Base-by-base conservation (phyloP, 2,329 filamentous ascomycete genomes). In the Hymenoscyphus infarciens region DNA sequence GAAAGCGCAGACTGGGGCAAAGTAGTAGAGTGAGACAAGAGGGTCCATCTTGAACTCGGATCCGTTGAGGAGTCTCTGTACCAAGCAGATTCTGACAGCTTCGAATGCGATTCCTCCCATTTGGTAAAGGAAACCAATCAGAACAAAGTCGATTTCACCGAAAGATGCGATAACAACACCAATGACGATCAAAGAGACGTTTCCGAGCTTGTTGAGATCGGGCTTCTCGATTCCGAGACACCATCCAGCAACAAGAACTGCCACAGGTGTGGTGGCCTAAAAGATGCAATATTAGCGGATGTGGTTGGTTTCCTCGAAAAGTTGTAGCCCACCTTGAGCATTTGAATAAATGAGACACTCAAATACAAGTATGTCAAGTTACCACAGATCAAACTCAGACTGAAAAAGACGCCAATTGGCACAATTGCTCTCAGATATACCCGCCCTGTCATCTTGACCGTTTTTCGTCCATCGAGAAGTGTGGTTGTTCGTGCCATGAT, bases 261-360 rank as follows among this genome's bases (percentile, higher is more conserved):
- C 93, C 64, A 98, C 93, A 16, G 95, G 95, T 35, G 91, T 98
- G 53, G 92, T 97, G 69, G 95, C 95, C 91, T 93, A 67, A 52
- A 56, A 35, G 27, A 25, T 56, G 58, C 68, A 53, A 71, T 66
- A 49, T 53, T 19, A 11, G 13, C 11, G 6, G 22, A 33, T 15
- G 25, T 53, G 29, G 19, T 29, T 25, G 29, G 42, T 49, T 27
- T 27, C 29, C 16, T 10, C 6, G 1, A n/a, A 15, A 5, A 49
- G 8, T 29, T 25, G 25, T 19, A 35, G 57, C 61, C n/a, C 66
- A 92, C 89, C 90, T 98, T 98, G 77, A 98, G 87, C 94, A 98
- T 98, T 83, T 98, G 94, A 74, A 98, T 98, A 78, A 98, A 98
- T 64, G 94, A 90, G 63, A 98, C 94, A 69, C 90, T 95, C 65